These are phyloP conservation scores for Kluyveromyces aestuarii DNA, from an alignment of 805 yeast species.

Conservation along the genomic window DNA sequence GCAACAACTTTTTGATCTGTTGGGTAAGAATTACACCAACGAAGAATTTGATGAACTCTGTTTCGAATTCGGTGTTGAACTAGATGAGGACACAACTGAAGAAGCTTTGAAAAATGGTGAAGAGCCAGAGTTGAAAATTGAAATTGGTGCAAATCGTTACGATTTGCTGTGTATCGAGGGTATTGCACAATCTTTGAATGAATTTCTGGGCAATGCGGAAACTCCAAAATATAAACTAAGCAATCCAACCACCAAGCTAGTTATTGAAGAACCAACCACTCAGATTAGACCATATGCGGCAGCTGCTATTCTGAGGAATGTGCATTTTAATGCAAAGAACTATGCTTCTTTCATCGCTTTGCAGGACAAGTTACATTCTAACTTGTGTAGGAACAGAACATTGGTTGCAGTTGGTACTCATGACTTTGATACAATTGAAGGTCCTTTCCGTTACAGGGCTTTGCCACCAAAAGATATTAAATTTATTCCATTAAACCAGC, in stretches of 20 bases:
- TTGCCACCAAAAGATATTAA: constrained; percentile 66
- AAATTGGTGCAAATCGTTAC: constrained; percentile 96
- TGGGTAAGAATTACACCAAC: constrained; percentile 65
- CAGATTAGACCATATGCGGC: constrained; percentile 87
- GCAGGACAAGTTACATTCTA: constrained; percentile 93
- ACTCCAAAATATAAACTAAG: constrained; percentile 61
- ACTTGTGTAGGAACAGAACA: constrained; percentile 93
- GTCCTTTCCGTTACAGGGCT: constrained; percentile 86
- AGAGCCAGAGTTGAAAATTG: constrained; percentile 91
- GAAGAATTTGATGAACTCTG: constrained; percentile 95
- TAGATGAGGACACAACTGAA: constrained; percentile 94
- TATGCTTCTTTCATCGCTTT: constrained; percentile 92
- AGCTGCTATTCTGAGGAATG: constrained; percentile 83
- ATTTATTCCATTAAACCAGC: constrained; percentile 69
- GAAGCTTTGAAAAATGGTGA: constrained; percentile 36
- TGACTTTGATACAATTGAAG: constrained; percentile 70
- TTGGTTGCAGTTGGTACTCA: constrained; percentile 98
- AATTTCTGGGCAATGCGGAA: constrained; percentile 62
- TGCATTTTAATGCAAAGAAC: constrained; percentile 71
- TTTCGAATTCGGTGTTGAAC: constrained; percentile 94
- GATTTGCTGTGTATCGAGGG: constrained; percentile 98
- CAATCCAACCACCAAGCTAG: constrained; percentile 56
- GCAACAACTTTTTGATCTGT: constrained; percentile 74
- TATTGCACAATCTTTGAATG: constrained; percentile 88
- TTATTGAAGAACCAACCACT: constrained; percentile 66